phyloP scores from a whole-genome alignment of 441 rosid genomes.

The Viola pubescens region DNA sequence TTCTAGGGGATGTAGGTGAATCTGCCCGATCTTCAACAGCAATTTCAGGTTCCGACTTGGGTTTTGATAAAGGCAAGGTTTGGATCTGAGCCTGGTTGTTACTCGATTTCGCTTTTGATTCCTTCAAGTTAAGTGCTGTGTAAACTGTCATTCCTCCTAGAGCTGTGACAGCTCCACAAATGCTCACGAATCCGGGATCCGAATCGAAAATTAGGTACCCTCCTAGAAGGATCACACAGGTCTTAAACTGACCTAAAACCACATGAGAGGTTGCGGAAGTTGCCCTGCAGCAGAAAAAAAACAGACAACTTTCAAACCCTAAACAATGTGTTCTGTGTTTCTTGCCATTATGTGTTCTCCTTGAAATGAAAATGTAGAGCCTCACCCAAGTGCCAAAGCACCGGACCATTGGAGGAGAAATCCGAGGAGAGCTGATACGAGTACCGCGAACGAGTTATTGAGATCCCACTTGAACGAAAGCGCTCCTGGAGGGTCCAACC shows the following conservation, averaged over 20 bases:
- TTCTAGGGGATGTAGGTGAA: slow-evolving; percentile 6
- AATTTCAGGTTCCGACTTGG: slow-evolving; percentile 25
- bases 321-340: neutral
- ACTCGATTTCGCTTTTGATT: slow-evolving; percentile 18
- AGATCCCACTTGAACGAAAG: slow-evolving; percentile 69
- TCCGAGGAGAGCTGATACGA: slow-evolving; percentile 75
- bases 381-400: slow-evolving; percentile 90
- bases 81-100: slow-evolving; percentile 27
- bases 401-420: slow-evolving; percentile 97
- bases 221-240: slow-evolving; percentile 75
- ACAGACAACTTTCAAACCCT: neutral
- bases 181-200: slow-evolving; percentile 70
- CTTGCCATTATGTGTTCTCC: no score
- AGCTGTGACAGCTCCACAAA: slow-evolving; percentile 67
- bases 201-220: slow-evolving; percentile 62
- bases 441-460: slow-evolving; percentile 50
- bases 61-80: slow-evolving; percentile 21
- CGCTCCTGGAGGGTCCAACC: slow-evolving; percentile 92
- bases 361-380: neutral
- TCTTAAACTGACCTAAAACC: slow-evolving; percentile 89
- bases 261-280: slow-evolving; percentile 94
- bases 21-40: slow-evolving; percentile 17
- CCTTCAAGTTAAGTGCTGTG: slow-evolving; percentile 53
- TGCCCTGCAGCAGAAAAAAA: slow-evolving; percentile 43
- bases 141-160: slow-evolving; percentile 74